Conservation (phyloP, 2,329 filamentous ascomycete species). For the Arthroderma uncinatum region DNA sequence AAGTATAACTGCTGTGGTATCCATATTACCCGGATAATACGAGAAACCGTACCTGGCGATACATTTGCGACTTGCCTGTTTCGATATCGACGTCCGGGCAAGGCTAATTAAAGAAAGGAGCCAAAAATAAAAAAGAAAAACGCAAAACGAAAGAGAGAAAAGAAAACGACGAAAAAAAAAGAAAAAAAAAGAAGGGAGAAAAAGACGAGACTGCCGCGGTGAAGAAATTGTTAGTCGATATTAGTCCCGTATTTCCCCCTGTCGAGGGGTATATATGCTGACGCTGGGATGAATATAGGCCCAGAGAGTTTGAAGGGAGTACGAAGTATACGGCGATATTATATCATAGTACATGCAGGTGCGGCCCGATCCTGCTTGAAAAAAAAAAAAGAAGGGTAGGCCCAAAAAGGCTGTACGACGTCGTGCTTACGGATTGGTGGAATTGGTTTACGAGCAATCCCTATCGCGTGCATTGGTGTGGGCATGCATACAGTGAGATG, state of each 20-base stretch:
- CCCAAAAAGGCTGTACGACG: constrained; percentile 4
- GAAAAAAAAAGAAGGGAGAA: not conserved
- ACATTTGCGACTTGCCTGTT: constrained; percentile 1
- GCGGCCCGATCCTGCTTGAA: constrained; percentile 7
- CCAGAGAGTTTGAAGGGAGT: not conserved
- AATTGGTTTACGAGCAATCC: not conserved
- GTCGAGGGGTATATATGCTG: not conserved
- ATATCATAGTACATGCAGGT: constrained; percentile 7
- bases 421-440: constrained; percentile 1
- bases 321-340: constrained; percentile 4
- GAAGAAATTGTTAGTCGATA: not conserved
- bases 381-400: constrained; percentile 1
- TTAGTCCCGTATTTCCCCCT: not conserved
- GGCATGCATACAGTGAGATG: too few species aligned
- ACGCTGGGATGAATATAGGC: not conserved
- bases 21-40: not conserved
- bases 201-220: not conserved
- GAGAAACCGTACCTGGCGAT: not conserved
- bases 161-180: not conserved
- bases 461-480: not conserved
- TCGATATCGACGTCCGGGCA: not conserved
- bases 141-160: not conserved
- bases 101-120: not conserved
- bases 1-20: not conserved
- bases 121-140: not conserved